Percentiles rank a stretch among this genome's conserved stretches.
phyloP scores from a whole-genome alignment of 306 rosid genomes.

The Benincasa hispida region DNA sequence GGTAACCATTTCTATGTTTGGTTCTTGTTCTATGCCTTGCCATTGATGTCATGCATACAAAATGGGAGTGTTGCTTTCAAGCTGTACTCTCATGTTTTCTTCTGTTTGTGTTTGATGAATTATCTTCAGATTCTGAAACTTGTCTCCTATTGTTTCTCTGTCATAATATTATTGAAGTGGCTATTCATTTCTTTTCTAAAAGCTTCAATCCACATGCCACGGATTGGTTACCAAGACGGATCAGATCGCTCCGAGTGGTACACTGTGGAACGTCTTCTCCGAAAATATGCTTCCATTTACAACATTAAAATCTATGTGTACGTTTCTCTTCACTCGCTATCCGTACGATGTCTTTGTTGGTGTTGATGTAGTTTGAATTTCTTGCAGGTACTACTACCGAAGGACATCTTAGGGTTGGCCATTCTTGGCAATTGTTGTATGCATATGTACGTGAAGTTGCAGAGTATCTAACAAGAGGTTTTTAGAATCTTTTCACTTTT shows the following conservation, averaged over 20 bases:
- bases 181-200: background rate
- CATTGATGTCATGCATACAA: background rate
- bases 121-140: background rate
- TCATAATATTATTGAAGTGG: background rate
- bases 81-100: background rate
- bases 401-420: constrained; percentile 15
- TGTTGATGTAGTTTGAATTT: background rate
- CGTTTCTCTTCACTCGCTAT: constrained; percentile 6
- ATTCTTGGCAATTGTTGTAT: background rate
- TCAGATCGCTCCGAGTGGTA: constrained; percentile 92
- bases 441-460: background rate
- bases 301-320: constrained; percentile 60
- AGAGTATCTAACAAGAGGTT: background rate
- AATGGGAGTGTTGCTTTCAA: background rate
- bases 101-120: background rate
- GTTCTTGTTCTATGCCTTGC: background rate
- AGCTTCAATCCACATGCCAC: constrained; percentile 97
- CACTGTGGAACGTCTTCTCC: constrained; percentile 74
- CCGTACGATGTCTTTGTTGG: background rate
- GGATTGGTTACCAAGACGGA: constrained; percentile 88
- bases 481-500: background rate
- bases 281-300: constrained; percentile 72
- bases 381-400: constrained; percentile 67
- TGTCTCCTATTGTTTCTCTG: constrained; percentile 2
- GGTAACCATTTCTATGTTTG: constrained; percentile 25